These are phyloP conservation scores for Anisodus acutangulus DNA, from an alignment of 257 asterid genomes.

Conservation along the genomic window DNA sequence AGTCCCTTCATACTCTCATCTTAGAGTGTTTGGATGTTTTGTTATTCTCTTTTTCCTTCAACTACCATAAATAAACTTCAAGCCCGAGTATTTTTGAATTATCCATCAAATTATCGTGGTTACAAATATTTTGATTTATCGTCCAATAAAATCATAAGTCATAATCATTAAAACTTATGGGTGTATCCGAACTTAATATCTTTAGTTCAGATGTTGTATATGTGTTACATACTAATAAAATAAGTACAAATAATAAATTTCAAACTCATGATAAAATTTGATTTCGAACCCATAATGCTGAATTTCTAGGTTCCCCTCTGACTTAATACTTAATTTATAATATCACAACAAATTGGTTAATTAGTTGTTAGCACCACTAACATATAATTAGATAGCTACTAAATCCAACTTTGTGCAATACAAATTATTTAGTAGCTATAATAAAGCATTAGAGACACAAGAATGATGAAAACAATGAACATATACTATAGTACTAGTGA, in stretches of 20 bases:
- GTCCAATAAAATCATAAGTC: no score
- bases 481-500: background rate
- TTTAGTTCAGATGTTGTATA: no score
- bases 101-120: no score
- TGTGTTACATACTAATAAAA: no score
- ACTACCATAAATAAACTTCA: no score
- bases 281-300: background rate
- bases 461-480: conserved; percentile 1
- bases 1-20: no score
- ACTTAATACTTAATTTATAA: background rate
- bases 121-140: no score
- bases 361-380: background rate
- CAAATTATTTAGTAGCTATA: background rate
- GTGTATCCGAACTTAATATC: background rate
- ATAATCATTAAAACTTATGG: no score
- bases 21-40: no score
- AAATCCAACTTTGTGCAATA: background rate
- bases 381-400: background rate
- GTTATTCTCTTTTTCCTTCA: no score
- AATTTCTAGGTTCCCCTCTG: background rate
- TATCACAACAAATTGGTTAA: background rate
- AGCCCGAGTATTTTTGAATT: no score
- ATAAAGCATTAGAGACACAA: background rate
- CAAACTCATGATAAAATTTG: background rate
- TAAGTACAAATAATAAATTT: no score